Evolutionary conservation across 495 filamentous ascomycete species (phyloP).

Genomic region (Elaphomyces granulatus): DNA sequence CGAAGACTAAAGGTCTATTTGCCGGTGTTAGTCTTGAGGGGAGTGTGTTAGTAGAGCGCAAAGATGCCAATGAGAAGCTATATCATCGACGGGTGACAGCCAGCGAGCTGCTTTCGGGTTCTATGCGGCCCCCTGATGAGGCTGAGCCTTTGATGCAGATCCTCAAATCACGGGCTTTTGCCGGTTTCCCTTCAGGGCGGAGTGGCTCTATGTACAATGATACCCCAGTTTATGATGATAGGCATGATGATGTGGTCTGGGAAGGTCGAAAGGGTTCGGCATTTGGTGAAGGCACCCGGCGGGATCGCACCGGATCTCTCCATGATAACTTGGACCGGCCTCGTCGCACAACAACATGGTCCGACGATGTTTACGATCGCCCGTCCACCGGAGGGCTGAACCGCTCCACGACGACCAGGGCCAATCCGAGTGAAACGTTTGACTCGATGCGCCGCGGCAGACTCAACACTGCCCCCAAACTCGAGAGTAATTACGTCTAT

Average conservation of each 20-base stretch:
- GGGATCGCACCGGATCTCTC: conserved; percentile 42
- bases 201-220: conserved; percentile 84
- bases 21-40: conserved; percentile 92
- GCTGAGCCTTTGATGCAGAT: conserved; percentile 74
- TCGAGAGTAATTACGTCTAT: conserved; percentile 45
- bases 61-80: conserved; percentile 92
- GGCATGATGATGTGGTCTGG: conserved; percentile 87
- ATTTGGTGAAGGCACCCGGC: conserved; percentile 56
- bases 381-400: conserved; percentile 31
- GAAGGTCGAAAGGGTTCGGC: conserved; percentile 62
- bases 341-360: conserved; percentile 65
- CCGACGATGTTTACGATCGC: conserved; percentile 77
- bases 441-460: conserved; percentile 33
- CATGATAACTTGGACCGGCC: conserved; percentile 54
- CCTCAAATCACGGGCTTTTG: conserved; percentile 71
- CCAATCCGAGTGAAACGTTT: conserved; percentile 32
- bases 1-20: conserved; percentile 93
- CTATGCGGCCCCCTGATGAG: conserved; percentile 61
- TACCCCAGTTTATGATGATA: conserved; percentile 78
- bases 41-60: conserved; percentile 75
- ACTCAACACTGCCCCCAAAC: conserved; percentile 27
- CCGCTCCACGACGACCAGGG: conserved; percentile 36
- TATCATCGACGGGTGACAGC: conserved; percentile 75
- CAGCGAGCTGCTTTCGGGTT: conserved; percentile 63
- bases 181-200: conserved; percentile 36